Conservation (phyloP, 352 stramenopile species). For the Blastocystis sp. region DNA sequence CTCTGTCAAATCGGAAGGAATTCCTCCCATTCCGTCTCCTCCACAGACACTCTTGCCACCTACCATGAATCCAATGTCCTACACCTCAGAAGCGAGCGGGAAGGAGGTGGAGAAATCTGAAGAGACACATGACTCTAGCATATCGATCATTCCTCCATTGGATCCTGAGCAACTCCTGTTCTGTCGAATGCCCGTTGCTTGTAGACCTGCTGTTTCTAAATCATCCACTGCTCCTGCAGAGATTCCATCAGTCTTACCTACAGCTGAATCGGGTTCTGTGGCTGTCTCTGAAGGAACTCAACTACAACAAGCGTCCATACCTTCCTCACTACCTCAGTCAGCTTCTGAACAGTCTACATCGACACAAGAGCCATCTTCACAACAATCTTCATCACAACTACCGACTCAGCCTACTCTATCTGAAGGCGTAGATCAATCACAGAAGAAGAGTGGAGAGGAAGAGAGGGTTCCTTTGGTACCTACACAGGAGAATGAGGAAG, state of each 20-base stretch:
- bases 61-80: background rate
- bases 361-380: background rate
- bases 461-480: constrained; percentile 4
- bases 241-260: background rate
- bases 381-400: background rate
- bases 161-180: constrained; percentile 4
- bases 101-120: background rate
- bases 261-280: too few species aligned
- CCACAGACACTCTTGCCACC: background rate
- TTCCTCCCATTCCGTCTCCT: constrained; percentile 28
- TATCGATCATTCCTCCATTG: constrained; percentile 1
- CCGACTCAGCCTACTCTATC: too few species aligned
- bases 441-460: background rate
- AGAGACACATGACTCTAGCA: background rate
- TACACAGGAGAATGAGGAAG: background rate
- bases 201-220: too few species aligned
- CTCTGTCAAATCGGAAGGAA: background rate
- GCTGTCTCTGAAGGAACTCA: too few species aligned
- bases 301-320: background rate
- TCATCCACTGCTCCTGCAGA: too few species aligned
- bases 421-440: background rate
- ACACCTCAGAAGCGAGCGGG: background rate
- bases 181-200: background rate
- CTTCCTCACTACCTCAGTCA: background rate
- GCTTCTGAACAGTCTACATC: background rate